These are phyloP conservation scores for Anisodus acutangulus DNA, from an alignment of 257 asterid genomes.

Conservation along the genomic window DNA sequence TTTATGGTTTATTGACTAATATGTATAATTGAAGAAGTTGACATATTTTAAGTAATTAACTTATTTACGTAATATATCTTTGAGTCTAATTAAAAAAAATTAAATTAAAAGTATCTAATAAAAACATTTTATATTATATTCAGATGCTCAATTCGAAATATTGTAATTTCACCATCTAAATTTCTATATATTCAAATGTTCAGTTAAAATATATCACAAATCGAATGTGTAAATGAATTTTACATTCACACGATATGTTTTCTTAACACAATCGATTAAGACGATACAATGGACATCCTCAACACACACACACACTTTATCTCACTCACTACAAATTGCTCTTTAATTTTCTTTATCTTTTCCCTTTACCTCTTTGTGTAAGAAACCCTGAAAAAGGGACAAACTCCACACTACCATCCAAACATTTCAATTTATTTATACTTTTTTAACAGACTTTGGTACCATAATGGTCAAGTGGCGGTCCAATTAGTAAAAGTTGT, in stretches of 20 bases:
- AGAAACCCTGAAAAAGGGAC: neutral
- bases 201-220: too few relatives aligned
- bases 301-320: neutral
- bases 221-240: neutral
- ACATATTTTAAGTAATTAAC: neutral
- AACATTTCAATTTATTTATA: neutral
- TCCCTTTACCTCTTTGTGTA: constrained; percentile 25
- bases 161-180: too few relatives aligned
- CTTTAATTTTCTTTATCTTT: neutral
- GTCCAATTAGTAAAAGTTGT: constrained; percentile 11
- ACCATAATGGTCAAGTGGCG: constrained; percentile 7
- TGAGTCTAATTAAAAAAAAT: too few relatives aligned
- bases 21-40: neutral
- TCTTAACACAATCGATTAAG: neutral
- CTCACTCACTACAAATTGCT: constrained; percentile 3
- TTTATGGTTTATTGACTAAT: too few relatives aligned
- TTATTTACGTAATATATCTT: neutral
- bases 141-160: too few relatives aligned
- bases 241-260: neutral
- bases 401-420: constrained; percentile 10
- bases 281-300: neutral
- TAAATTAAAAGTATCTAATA: too few relatives aligned
- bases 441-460: neutral
- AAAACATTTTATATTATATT: too few relatives aligned
- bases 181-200: too few relatives aligned